These are phyloP conservation scores for Neoboletus magnificus DNA, from an alignment of 768 basidiomycete genomes.

Conservation along the genomic window DNA sequence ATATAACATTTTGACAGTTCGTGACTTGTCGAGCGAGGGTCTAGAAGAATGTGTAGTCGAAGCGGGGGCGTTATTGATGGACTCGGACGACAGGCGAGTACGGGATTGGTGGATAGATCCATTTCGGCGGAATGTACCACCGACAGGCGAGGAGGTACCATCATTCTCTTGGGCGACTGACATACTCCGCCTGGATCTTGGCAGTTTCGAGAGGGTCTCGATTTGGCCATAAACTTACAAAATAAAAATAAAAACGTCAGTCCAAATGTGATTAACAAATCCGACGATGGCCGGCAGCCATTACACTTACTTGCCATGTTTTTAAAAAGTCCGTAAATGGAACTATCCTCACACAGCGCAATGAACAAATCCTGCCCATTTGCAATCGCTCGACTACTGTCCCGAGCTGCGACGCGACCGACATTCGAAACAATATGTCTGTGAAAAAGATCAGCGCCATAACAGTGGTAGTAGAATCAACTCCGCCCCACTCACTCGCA, in stretches of 20 bases:
- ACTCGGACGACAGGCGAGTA: constrained; percentile 40
- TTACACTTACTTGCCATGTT: constrained; percentile 69
- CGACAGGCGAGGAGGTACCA: constrained; percentile 42
- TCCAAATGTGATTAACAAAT: constrained; percentile 18
- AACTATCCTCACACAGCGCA: constrained; percentile 87
- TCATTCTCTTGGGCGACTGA: constrained; percentile 59
- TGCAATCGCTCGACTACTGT: constrained; percentile 75
- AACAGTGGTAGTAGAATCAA: background rate
- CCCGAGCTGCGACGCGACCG: constrained; percentile 78
- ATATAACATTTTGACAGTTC: constrained; percentile 57
- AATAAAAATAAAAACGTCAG: constrained; percentile 17
- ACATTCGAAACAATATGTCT: constrained; percentile 86
- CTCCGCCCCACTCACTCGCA: constrained; percentile 68
- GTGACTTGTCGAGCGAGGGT: constrained; percentile 63
- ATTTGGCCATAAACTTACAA: constrained; percentile 73
- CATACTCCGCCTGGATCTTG: constrained; percentile 62
- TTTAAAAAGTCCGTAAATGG: constrained; percentile 81
- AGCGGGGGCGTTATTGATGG: constrained; percentile 24
- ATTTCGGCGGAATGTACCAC: constrained; percentile 20
- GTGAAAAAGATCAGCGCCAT: constrained; percentile 6
- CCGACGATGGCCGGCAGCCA: background rate
- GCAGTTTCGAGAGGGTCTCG: constrained; percentile 58
- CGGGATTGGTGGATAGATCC: constrained; percentile 23
- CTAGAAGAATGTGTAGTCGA: constrained; percentile 35
- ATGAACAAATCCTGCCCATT: constrained; percentile 79